Evolutionary conservation across 208 protist genomes (phyloP).

Genomic region (Trypanosomatidae sp.): DNA sequence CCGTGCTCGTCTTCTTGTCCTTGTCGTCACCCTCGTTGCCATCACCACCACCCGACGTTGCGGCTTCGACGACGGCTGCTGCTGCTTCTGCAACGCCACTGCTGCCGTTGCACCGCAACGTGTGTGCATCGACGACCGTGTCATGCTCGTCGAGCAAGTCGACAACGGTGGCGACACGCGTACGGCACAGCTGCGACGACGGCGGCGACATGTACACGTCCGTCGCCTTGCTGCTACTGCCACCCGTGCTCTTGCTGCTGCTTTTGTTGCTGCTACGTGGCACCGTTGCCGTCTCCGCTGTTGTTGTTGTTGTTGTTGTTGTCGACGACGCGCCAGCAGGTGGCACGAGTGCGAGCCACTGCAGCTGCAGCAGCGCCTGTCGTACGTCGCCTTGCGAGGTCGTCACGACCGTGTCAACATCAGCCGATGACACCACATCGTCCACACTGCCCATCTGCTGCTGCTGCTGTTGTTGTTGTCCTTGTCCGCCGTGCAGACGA

Average conservation of each 20-base stretch:
- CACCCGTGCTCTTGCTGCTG: not conserved
- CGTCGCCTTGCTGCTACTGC: not conserved
- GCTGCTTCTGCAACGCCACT: too few relatives aligned
- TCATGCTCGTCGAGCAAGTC: too few relatives aligned
- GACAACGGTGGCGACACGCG: too few relatives aligned
- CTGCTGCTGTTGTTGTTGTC: not conserved
- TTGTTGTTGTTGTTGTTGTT: constrained; percentile 1
- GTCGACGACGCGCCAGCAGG: not conserved
- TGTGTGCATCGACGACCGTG: too few relatives aligned
- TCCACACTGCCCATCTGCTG: not conserved
- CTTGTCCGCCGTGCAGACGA: not conserved
- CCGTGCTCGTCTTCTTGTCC: not conserved
- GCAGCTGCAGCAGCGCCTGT: constrained; percentile 61
- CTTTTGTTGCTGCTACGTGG: not conserved
- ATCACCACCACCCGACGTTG: constrained; percentile 8
- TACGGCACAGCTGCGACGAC: too few relatives aligned
- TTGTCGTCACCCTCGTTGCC: not conserved
- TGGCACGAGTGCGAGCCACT: constrained; percentile 29
- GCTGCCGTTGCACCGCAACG: too few relatives aligned
- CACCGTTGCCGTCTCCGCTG: not conserved
- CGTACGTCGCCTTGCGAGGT: constrained; percentile 66
- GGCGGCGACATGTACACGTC: too few relatives aligned
- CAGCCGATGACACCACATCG: not conserved
- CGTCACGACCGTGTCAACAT: constrained; percentile 22
- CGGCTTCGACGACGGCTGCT: too few relatives aligned